Evolutionary conservation across 257 asterid species (phyloP).

Genomic region (Avicennia marina): DNA sequence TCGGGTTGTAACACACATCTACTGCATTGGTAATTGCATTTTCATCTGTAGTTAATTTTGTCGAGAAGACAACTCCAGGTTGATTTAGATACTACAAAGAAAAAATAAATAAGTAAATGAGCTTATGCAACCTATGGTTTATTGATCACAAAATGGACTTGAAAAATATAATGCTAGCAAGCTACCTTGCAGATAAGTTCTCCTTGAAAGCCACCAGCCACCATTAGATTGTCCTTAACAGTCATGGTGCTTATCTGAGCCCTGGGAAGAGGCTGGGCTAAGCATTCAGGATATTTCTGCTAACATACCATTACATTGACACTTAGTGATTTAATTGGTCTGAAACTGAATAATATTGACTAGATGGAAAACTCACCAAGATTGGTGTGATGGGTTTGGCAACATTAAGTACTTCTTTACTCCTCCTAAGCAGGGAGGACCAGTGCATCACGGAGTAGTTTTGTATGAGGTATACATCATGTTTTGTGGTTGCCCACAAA

Average conservation of each 20-base stretch:
- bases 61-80: slow-evolving; percentile 70
- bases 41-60: slow-evolving; percentile 58
- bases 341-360: background rate
- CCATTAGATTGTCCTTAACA: slow-evolving; percentile 62
- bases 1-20: slow-evolving; percentile 40
- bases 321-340: background rate
- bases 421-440: slow-evolving; percentile 67
- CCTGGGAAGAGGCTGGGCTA: slow-evolving; percentile 49
- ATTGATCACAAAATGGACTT: slow-evolving; percentile 63
- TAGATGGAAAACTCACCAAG: slow-evolving; percentile 32
- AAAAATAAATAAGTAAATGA: background rate
- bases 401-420: slow-evolving; percentile 75
- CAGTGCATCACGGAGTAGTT: slow-evolving; percentile 88
- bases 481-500: slow-evolving; percentile 80
- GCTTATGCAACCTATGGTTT: slow-evolving; percentile 74
- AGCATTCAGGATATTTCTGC: slow-evolving; percentile 55
- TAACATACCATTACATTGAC: background rate
- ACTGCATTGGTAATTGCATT: slow-evolving; percentile 81
- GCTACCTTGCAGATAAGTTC: slow-evolving; percentile 65
- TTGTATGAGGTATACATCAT: slow-evolving; percentile 85
- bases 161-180: slow-evolving; percentile 32
- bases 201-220: slow-evolving; percentile 76
- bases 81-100: slow-evolving; percentile 54
- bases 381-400: slow-evolving; percentile 67
- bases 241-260: slow-evolving; percentile 73